Conservation (phyloP, 768 basidiomycete genomes). For the Exsudoporus frostii region DNA sequence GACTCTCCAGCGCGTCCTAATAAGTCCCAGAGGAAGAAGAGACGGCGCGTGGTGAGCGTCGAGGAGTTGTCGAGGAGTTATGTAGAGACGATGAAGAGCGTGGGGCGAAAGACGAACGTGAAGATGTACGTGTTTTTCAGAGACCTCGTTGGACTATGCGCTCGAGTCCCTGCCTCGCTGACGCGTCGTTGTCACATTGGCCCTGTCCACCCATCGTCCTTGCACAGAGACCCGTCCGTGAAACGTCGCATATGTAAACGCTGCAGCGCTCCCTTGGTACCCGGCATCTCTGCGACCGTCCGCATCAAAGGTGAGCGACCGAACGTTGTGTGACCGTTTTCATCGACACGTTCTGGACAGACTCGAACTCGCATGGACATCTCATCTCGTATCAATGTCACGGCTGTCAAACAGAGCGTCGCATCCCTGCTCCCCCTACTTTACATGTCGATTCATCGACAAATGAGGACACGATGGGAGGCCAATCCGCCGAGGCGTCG, state of each 20-base stretch:
- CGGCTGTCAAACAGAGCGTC: conserved; percentile 53
- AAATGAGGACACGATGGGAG: not conserved
- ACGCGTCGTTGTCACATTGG: not conserved
- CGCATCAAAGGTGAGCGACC: conserved; percentile 57
- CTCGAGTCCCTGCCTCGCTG: not conserved
- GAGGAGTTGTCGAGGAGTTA: conserved; percentile 64
- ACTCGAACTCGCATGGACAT: conserved; percentile 49
- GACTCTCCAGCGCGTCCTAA: not conserved
- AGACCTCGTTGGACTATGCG: not conserved
- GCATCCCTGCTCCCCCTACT: conserved; percentile 64
- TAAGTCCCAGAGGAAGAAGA: conserved; percentile 11
- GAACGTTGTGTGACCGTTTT: not conserved
- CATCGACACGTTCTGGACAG: conserved; percentile 31
- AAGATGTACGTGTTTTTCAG: conserved; percentile 53
- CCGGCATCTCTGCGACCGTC: conserved; percentile 62
- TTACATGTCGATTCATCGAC: conserved; percentile 6
- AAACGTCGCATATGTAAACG: conserved; percentile 76
- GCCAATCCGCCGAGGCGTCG: not conserved
- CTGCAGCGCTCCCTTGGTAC: conserved; percentile 62
- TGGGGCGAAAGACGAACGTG: conserved; percentile 74
- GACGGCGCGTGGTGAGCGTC: conserved; percentile 31
- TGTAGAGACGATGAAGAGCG: conserved; percentile 59
- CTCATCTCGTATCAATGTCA: conserved; percentile 56
- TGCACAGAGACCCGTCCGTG: conserved; percentile 69
- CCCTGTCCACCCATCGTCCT: not conserved